These are phyloP conservation scores for Persicaria maculosa DNA, from an alignment of 148 eudicot genomes.

Conservation along the genomic window DNA sequence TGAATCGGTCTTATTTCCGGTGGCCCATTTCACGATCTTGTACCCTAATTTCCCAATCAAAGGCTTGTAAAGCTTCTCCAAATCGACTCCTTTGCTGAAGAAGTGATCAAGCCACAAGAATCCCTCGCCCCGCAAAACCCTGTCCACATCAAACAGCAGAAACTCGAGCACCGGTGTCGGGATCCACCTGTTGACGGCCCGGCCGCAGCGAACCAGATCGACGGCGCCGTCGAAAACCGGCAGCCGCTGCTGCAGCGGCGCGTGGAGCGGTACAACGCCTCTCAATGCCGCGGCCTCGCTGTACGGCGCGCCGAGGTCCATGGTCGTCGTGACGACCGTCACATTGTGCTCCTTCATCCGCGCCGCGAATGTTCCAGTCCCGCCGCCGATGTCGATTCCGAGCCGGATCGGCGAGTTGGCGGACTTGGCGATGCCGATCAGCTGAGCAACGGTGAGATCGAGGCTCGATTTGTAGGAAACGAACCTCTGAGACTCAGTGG, in stretches of 20 bases:
- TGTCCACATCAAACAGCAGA: constrained; percentile 70
- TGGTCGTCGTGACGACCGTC: constrained; percentile 59
- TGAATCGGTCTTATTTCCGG: constrained; percentile 53
- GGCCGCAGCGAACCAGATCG: constrained; percentile 73
- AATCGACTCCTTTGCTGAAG: constrained; percentile 61
- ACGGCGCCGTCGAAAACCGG: constrained; percentile 72
- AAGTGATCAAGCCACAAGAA: constrained; percentile 75
- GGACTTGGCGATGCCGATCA: constrained; percentile 32
- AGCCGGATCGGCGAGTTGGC: constrained; percentile 32
- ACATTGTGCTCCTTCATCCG: constrained; percentile 59
- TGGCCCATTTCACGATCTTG: constrained; percentile 90
- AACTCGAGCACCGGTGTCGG: constrained; percentile 63
- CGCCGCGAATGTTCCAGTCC: constrained; percentile 62
- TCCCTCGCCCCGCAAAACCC: constrained; percentile 84
- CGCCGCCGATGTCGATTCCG: constrained; percentile 72
- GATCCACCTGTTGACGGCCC: constrained; percentile 81
- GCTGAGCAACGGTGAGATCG: constrained; percentile 62
- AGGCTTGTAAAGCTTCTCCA: constrained; percentile 64
- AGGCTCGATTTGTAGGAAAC: constrained; percentile 42
- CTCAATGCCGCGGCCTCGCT: constrained; percentile 63
- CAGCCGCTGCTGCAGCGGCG: constrained; percentile 78
- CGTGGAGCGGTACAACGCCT: constrained; percentile 71
- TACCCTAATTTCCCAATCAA: constrained; percentile 67
- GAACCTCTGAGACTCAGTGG: constrained; percentile 28
- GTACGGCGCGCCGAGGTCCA: constrained; percentile 70